Evolutionary conservation across 345 rosid species (phyloP), one percentile per base, ranked within the genome.

Genomic region (Syzygium oleosum): DNA sequence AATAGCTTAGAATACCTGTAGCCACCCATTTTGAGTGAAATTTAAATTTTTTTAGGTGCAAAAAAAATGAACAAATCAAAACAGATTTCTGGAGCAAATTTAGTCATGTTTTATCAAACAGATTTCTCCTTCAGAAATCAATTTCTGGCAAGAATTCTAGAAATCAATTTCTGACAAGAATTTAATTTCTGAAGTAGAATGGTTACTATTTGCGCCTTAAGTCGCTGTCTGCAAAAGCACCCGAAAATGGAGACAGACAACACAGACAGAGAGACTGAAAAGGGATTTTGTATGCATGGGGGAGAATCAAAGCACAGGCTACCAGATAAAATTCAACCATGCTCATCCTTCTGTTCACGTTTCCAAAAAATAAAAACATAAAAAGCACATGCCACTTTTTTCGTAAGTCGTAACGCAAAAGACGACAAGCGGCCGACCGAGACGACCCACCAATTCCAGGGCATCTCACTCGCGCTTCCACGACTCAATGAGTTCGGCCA

Each of bases 401-500:
- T 12, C 13, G 63, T 58, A 58, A 58, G 46, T 43, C 13, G 1
- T 10, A 58, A 55, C 68, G 31, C 16, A 59, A 59, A 59, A 59
- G 68, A 59, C 68, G 31, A 59, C 68, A 59, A 59, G 19, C 34
- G 77, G 19, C 65, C n/a, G 65, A 59, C 31, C 21, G 38, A 31
- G 41, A 31, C 78, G 11, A 65, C 12, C 78, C 9, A 9, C 10
- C 16, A 65, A 15, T 3, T 7, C 41, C 78, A 16, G 22, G 8
- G 78, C 43, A 4, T 65, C 31, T 65, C 78, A 31, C 41, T 65
- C 43, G 43, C 4, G 54, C 38, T 84, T 41, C 89, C 87, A 88
- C 23, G 68, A 84, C 15, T 89, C 88, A 5, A 88, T 51, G 9
- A 93, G 86, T 52, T 85, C 55, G 43, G 87, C 31, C 54, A 95